These are phyloP conservation scores for Phaffomyces thermotolerans DNA, from an alignment of 805 yeast species.

Conservation along the genomic window DNA sequence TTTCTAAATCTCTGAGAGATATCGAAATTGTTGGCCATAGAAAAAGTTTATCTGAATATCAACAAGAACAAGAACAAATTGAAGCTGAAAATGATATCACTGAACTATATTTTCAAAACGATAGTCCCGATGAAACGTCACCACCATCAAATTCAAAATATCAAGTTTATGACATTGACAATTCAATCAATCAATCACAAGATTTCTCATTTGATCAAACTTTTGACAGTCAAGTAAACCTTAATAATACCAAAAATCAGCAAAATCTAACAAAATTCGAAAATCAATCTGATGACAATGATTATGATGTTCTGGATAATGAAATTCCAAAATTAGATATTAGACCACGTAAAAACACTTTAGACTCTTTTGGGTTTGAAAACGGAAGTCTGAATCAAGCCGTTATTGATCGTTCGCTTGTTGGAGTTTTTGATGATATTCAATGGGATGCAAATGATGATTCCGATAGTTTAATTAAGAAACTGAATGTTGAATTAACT, in stretches of 20 bases:
- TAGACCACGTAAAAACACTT: slow-evolving; percentile 21
- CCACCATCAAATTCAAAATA: background rate
- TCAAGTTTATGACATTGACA: background rate
- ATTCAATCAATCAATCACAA: slow-evolving; percentile 1
- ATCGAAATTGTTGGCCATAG: slow-evolving; percentile 29
- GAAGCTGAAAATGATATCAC: slow-evolving; percentile 20
- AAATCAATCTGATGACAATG: slow-evolving; percentile 11
- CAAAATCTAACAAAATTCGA: no score
- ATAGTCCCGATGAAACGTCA: slow-evolving; percentile 1
- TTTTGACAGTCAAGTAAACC: slow-evolving; percentile 3
- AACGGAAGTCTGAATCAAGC: slow-evolving; percentile 12
- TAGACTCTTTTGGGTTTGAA: slow-evolving; percentile 27
- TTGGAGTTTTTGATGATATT: slow-evolving; percentile 69
- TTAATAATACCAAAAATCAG: no score
- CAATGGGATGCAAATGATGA: slow-evolving; percentile 70
- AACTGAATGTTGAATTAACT: slow-evolving; percentile 52
- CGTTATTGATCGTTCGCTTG: slow-evolving; percentile 28
- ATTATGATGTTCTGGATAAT: slow-evolving; percentile 14
- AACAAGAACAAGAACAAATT: slow-evolving; percentile 10
- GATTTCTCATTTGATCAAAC: slow-evolving; percentile 19
- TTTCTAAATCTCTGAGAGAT: slow-evolving; percentile 14
- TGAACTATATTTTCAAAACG: slow-evolving; percentile 14
- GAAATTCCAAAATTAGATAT: slow-evolving; percentile 7
- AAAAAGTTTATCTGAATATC: slow-evolving; percentile 21
- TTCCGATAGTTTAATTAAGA: slow-evolving; percentile 47